phyloP scores from a whole-genome alignment of 441 rosid species.

The Iberis amara region DNA sequence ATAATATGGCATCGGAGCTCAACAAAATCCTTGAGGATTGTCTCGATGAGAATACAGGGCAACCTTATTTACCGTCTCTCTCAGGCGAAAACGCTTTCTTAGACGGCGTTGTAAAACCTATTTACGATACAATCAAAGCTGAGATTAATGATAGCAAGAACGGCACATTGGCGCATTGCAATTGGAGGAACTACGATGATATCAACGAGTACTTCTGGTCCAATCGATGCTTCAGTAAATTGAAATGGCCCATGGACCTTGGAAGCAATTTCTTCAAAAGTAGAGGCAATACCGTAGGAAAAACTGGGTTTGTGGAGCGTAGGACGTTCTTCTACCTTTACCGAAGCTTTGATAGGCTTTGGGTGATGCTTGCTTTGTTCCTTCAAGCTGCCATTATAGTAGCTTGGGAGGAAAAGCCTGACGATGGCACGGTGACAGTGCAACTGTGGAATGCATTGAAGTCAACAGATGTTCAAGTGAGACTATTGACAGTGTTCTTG shows the following conservation, averaged over 20 bases:
- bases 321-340: constrained; percentile 75
- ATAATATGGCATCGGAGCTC: constrained; percentile 79
- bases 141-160: constrained; percentile 66
- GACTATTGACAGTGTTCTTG: constrained; percentile 59
- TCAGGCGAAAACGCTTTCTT: constrained; percentile 75
- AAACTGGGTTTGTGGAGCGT: constrained; percentile 89
- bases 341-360: constrained; percentile 77
- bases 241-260: constrained; percentile 79
- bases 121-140: constrained; percentile 54
- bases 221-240: constrained; percentile 61
- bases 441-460: constrained; percentile 64
- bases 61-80: constrained; percentile 60
- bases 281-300: constrained; percentile 56
- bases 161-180: constrained; percentile 67
- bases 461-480: constrained; percentile 49
- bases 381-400: constrained; percentile 73
- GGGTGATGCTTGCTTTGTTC: constrained; percentile 82
- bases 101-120: constrained; percentile 62
- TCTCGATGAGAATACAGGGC: constrained; percentile 83
- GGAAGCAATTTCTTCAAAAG: constrained; percentile 65
- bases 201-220: constrained; percentile 89
- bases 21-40: constrained; percentile 75
- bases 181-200: constrained; percentile 90
- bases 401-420: constrained; percentile 62
- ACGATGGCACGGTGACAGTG: constrained; percentile 34